Evolutionary conservation across 1,284 basidiomycete genomes (phyloP).

Genomic region (Wallemia mellicola): DNA sequence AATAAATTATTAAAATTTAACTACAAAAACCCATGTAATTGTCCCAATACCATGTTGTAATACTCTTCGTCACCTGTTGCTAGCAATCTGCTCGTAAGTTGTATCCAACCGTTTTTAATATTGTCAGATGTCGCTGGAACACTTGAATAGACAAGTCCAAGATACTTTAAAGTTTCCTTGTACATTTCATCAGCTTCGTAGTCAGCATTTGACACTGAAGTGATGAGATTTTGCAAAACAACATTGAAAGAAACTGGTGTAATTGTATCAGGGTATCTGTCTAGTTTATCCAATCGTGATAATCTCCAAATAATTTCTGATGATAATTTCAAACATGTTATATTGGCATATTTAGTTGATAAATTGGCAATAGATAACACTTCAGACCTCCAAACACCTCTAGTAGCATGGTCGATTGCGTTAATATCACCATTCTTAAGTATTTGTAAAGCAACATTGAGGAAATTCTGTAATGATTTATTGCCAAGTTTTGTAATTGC

Average conservation of each 20-base stretch:
- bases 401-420: background rate
- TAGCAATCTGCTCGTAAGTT: background rate
- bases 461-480: background rate
- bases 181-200: constrained; percentile 4
- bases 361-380: constrained; percentile 8
- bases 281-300: background rate
- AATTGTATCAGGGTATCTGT: background rate
- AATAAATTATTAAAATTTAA: background rate
- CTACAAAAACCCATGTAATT: background rate
- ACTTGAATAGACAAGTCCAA: constrained; percentile 6
- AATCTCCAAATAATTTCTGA: background rate
- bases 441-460: background rate
- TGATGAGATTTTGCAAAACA: constrained; percentile 35
- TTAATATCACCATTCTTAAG: constrained; percentile 2
- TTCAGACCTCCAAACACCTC: background rate
- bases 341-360: constrained; percentile 23
- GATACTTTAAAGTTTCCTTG: constrained; percentile 5
- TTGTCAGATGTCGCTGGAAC: background rate
- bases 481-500: constrained; percentile 5
- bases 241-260: constrained; percentile 14
- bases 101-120: background rate
- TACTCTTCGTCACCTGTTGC: background rate
- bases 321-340: constrained; percentile 3
- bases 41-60: background rate
- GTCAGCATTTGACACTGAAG: constrained; percentile 8